phyloP scores from a whole-genome alignment of 352 stramenopile genomes.

The Pythium brachiatum region DNA sequence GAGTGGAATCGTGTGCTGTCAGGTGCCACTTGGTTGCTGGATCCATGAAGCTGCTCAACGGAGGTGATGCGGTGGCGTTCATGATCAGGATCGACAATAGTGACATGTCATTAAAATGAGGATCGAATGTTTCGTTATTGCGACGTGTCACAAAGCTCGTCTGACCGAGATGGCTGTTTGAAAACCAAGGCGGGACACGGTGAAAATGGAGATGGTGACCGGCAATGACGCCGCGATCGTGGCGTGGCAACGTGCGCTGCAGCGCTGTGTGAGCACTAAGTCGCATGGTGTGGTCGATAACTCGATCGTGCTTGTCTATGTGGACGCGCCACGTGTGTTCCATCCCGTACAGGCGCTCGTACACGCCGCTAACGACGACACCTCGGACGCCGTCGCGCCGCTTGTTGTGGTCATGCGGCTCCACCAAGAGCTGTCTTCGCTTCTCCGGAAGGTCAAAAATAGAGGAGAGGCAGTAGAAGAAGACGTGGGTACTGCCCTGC shows the following conservation, averaged over 20 bases:
- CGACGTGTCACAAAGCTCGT: slow-evolving; percentile 1
- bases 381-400: not conserved
- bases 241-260: slow-evolving; percentile 17
- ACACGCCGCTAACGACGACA: not conserved
- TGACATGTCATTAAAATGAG: no score
- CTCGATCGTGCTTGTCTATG: slow-evolving; percentile 14
- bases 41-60: no score
- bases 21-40: no score
- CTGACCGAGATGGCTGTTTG: slow-evolving; percentile 3
- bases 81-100: no score
- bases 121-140: not conserved
- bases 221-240: not conserved
- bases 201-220: not conserved
- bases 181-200: slow-evolving; percentile 11
- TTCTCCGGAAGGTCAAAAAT: slow-evolving; percentile 5
- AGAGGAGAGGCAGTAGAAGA: not conserved
- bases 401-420: slow-evolving; percentile 22
- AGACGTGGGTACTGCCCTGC: slow-evolving; percentile 4
- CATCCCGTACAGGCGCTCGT: slow-evolving; percentile 23
- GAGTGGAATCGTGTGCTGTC: no score
- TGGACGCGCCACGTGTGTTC: slow-evolving; percentile 18
- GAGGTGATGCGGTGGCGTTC: no score
- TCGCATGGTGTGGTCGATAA: slow-evolving; percentile 17
- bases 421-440: slow-evolving; percentile 11
- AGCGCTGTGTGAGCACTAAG: slow-evolving; percentile 10